These are phyloP conservation scores for Narthecium ossifragum DNA, from an alignment of 106 monocot species.

Conservation along the genomic window DNA sequence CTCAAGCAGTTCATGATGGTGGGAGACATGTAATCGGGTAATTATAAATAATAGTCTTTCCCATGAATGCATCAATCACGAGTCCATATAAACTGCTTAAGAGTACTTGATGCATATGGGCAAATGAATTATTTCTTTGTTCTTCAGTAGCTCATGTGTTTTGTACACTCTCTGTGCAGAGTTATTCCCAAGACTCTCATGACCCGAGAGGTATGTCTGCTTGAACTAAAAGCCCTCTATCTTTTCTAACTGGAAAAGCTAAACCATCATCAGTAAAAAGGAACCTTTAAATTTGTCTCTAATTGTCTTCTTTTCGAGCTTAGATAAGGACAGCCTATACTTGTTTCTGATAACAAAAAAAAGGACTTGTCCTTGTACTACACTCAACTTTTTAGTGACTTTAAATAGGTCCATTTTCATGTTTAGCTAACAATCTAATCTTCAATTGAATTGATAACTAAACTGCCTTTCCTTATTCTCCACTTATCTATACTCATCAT, in stretches of 20 bases:
- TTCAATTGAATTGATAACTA: background rate
- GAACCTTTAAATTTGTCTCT: background rate
- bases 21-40: conserved; percentile 70
- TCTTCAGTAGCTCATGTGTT: conserved; percentile 11
- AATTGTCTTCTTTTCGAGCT: background rate
- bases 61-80: background rate
- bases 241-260: background rate
- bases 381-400: background rate
- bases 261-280: no score
- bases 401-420: background rate
- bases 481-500: background rate
- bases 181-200: conserved; percentile 97
- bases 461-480: background rate
- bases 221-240: background rate
- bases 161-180: conserved; percentile 39
- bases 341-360: background rate
- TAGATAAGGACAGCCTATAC: background rate
- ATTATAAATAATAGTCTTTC: background rate
- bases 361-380: background rate
- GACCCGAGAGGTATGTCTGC: conserved; percentile 64
- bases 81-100: background rate
- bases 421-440: background rate
- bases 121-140: conserved; percentile 2
- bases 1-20: conserved; percentile 62
- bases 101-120: background rate